These are phyloP conservation scores for Saccharomyces cerevisiae DNA, from an alignment of 805 yeast genomes.

Conservation along the genomic window DNA sequence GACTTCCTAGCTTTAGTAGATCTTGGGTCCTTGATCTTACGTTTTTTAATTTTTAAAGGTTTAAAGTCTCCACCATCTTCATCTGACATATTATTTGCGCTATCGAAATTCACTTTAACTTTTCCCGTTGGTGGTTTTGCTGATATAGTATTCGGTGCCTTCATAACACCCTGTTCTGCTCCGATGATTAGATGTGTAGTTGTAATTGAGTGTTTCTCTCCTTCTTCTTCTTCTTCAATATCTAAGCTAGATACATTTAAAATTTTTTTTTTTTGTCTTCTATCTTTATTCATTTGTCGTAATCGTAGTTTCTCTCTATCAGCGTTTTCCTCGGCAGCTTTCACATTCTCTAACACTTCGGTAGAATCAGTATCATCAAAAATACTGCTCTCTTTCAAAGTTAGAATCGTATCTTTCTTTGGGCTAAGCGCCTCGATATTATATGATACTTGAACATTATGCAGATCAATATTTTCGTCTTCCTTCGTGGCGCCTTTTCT, in stretches of 20 bases:
- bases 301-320: constrained; percentile 29
- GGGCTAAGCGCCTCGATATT: constrained; percentile 35
- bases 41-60: constrained; percentile 35
- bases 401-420: constrained; percentile 41
- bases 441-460: constrained; percentile 41
- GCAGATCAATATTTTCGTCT: constrained; percentile 16
- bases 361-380: constrained; percentile 16
- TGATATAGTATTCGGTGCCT: not conserved
- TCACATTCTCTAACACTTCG: constrained; percentile 23
- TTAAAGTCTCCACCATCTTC: constrained; percentile 30
- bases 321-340: constrained; percentile 19
- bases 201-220: constrained; percentile 4
- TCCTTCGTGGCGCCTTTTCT: constrained; percentile 20
- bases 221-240: constrained; percentile 12
- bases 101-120: constrained; percentile 19
- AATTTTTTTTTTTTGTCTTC: constrained; percentile 22
- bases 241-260: constrained; percentile 18
- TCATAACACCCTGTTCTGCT: constrained; percentile 15
- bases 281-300: constrained; percentile 28
- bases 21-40: constrained; percentile 32
- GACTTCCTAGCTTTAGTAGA: constrained; percentile 25
- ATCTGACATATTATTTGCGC: constrained; percentile 8
- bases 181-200: constrained; percentile 15
- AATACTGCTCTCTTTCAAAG: constrained; percentile 40
- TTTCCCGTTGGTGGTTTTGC: constrained; percentile 8